A percentile compares a stretch with the other conserved stretches of the same genome.
Evolutionary conservation across 305 asterid genomes (phyloP).

Genomic region (Coffea humblotiana): DNA sequence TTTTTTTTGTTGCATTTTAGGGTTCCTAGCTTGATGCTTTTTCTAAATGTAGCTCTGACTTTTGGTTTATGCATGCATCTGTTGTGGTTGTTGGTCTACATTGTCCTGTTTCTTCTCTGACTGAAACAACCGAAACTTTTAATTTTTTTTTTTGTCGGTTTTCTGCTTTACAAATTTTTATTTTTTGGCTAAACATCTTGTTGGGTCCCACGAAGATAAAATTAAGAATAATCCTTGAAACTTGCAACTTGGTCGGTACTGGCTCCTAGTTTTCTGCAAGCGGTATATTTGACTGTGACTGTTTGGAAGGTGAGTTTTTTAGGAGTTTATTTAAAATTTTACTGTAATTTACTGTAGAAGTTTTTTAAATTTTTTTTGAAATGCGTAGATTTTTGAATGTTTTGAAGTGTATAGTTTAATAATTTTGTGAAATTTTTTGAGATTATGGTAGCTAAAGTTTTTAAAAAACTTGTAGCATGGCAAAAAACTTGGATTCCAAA

Average conservation of each 20-base stretch:
- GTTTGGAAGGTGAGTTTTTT: no score
- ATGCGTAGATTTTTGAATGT: no score
- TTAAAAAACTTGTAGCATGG: no score
- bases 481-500: no score
- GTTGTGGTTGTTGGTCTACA: conserved; percentile 28
- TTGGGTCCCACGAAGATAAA: not conserved
- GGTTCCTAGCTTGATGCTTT: conserved; percentile 11
- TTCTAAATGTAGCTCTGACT: conserved; percentile 33
- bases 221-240: not conserved
- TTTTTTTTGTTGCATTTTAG: not conserved
- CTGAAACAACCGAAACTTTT: conserved; percentile 7
- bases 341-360: no score
- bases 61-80: conserved; percentile 14
- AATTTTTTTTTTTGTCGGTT: not conserved
- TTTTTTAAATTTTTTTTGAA: no score
- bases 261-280: not conserved
- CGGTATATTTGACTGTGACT: no score
- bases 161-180: not conserved
- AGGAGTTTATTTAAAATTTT: no score
- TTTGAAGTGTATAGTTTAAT: no score
- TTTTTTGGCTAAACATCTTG: not conserved
- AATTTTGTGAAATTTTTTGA: no score
- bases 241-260: not conserved
- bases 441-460: no score
- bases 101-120: conserved; percentile 31